Base-by-base conservation (phyloP, 208 protist genomes). In the Willaertia magna region DNA sequence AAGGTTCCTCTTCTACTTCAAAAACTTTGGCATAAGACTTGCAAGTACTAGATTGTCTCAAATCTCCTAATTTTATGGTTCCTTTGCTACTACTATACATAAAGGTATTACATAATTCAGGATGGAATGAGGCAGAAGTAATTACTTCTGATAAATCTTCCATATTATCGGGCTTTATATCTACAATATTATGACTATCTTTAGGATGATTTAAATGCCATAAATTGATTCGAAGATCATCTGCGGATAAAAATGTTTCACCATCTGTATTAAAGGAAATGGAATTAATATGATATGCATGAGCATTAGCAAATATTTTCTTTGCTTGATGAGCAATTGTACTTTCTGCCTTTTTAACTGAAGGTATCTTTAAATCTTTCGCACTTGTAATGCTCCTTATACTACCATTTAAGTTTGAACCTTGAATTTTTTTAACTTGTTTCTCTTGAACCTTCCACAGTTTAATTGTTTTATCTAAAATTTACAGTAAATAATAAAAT, bases 261-360 rank as follows among this genome's bases (percentile, higher is more conserved):
- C 46, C n/a, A 82, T 92, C 89, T 85, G 39, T 42, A 79, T 93
- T 94, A 26, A 95, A 61, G 20, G 92, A 93, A 59, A 97, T 90
- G 11, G 93, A 96, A 89, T 97, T 96, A 86, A 97, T 97, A 85
- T 97, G 92, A 82, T 97, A 97, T 3, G 93, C 92, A 85, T 97
- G 95, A 11, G 90, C 94, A 90, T 97, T 96, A 34, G 89, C 86
- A 88, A 89, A 97, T 18, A 95, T 87, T 78, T 89, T 90, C 85
- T 74, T 79, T 67, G 49, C 3, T 55, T 4, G n/a, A 48, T 74
- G 79, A 9, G 85, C 43, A 30, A 85, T 44, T 2, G 83, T 67
- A 39, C 49, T 87, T 26, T 91, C 88, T n/a, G 74, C 61, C n/a
- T 67, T 46, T 47, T n/a, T 51, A 14, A 89, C 44, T 39, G 43